Evolutionary conservation across 2,329 filamentous ascomycete genomes (phyloP), one percentile per base, ranked within the genome.

Genomic region (Trichophyton verrucosum): DNA sequence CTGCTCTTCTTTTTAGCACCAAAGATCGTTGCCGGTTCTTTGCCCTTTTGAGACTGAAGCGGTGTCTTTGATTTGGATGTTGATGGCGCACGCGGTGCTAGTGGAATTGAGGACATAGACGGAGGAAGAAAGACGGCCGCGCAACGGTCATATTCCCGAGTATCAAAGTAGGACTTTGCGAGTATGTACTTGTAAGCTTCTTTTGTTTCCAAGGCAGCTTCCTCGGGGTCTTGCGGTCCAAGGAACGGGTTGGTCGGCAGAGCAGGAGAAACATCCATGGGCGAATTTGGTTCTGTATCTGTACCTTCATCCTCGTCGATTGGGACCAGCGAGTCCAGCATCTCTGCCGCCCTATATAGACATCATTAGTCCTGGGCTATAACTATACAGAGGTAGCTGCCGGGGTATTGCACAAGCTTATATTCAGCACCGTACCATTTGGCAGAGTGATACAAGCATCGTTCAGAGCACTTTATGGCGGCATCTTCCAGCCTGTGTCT

Each of bases 161-260:
- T 96, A 73, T 97, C 92, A 71, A 97, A 97, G 66, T 95, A 87
- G 0, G 92, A 88, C 73, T 96, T 96, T 59, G 94, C 92, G 20
- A 97, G 80, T 1, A 97, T 82, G 71, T 92, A 97, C 68, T 85
- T 88, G 74, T 87, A 85, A 38, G 89, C 78, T 74, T 97, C 92
- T 67, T 81, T 84, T 0, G 86, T 82, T 72, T 97, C 91, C 2
- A 95, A 80, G 0, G 80, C 77, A 9, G 86, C 85, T 77, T 96
- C 91, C 61, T 82, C 80, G 0, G 85, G 82, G 68, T 95, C 88
- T 61, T 77, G 74, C 61, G 86, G 86, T 20, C 78, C 67, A 44
- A 75, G 67, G 47, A 79, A 75, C 20, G 77, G 78, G 63, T 80
- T 80, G 63, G 72, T 82, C 71, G 68, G 82, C 66, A 59, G 78